A percentile compares a stretch with the other conserved stretches of the same genome.
These are phyloP conservation scores for Protostelium mycophagum DNA, from an alignment of 78 protist genomes.

Conservation along the genomic window DNA sequence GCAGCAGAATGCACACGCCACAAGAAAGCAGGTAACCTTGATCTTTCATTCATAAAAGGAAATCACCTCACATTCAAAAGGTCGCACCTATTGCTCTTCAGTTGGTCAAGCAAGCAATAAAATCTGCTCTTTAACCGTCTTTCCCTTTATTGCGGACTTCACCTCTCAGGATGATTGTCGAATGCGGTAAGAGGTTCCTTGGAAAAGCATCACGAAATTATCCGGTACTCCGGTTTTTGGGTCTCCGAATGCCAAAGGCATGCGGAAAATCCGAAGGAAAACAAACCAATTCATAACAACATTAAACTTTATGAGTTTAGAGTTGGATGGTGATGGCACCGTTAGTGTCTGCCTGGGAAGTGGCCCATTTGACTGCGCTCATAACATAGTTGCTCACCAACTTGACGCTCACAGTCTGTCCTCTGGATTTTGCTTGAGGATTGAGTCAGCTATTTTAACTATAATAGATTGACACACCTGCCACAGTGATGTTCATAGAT, in stretches of 20 bases:
- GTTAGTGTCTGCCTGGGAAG: background rate
- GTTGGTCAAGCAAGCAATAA: background rate
- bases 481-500: background rate
- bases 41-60: background rate
- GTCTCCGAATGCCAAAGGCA: no score
- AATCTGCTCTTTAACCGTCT: no score
- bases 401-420: background rate
- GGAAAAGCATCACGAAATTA: no score
- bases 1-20: background rate
- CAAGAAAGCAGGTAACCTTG: background rate
- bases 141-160: no score
- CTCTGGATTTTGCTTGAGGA: no score
- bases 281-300: no score
- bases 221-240: no score
- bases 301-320: no score
- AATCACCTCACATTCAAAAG: background rate
- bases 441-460: background rate
- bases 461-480: background rate
- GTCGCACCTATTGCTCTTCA: background rate
- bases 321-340: background rate
- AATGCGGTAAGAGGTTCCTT: no score
- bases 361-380: background rate
- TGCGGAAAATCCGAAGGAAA: no score
- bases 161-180: no score
- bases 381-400: background rate